phyloP scores from a whole-genome alignment of 2,329 filamentous ascomycete genomes.

The Fusarium cicatricum region DNA sequence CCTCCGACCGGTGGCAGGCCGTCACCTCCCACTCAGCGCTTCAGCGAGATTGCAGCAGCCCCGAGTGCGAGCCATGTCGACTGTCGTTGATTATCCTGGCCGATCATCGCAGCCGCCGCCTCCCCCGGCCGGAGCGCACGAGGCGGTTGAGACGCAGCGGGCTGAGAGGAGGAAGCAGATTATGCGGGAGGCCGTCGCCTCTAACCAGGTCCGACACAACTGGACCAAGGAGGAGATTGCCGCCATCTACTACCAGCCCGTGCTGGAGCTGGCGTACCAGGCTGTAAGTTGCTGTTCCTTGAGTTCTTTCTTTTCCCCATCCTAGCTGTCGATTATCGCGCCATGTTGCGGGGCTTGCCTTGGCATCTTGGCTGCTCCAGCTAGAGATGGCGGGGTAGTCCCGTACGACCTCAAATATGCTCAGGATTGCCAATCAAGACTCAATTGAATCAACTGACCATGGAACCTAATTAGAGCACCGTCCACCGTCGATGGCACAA shows the following conservation, averaged over 20 bases:
- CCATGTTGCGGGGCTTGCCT: not conserved
- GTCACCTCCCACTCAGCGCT: constrained; percentile 23
- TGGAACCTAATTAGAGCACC: constrained; percentile 61
- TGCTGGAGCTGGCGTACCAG: constrained; percentile 80
- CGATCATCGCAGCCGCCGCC: constrained; percentile 35
- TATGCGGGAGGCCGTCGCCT: constrained; percentile 63
- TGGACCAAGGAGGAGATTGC: constrained; percentile 87
- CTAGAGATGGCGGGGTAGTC: not conserved
- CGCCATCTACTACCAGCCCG: constrained; percentile 80
- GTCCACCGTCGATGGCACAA: constrained; percentile 88
- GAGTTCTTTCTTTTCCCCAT: not conserved
- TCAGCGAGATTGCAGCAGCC: constrained; percentile 34
- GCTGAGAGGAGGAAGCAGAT: constrained; percentile 44
- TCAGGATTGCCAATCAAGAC: constrained; percentile 1
- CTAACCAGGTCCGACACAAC: constrained; percentile 69
- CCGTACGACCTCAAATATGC: constrained; percentile 10
- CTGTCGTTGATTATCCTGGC: constrained; percentile 39
- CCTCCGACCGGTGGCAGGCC: constrained; percentile 22
- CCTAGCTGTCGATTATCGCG: not conserved
- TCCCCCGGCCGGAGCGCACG: constrained; percentile 29
- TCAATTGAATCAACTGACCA: constrained; percentile 23
- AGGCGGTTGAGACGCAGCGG: constrained; percentile 36
- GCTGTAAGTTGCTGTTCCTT: constrained; percentile 62
- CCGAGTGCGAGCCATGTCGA: constrained; percentile 36
- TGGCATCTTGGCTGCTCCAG: not conserved